Percentiles rank a stretch among this genome's conserved stretches.
These are phyloP conservation scores for Pontederia paniculata DNA, from an alignment of 176 grass and related monocot genomes.

Conservation along the genomic window DNA sequence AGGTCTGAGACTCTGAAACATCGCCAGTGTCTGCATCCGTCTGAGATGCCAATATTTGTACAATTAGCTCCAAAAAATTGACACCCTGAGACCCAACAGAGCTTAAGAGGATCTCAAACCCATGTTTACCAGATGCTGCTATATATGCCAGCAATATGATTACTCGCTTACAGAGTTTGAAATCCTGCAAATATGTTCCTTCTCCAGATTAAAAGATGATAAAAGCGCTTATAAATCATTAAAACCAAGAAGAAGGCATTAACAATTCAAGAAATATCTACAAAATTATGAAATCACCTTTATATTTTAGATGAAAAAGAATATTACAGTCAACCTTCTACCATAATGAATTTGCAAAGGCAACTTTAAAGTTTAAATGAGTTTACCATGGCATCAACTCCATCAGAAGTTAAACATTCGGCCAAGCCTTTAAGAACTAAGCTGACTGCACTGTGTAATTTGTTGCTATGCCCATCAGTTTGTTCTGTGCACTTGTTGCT, in stretches of 20 bases:
- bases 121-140: conserved; percentile 63
- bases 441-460: conserved; percentile 32
- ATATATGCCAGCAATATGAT: conserved; percentile 73
- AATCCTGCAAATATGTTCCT: conserved; percentile 42
- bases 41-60: conserved; percentile 55
- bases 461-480: conserved; percentile 26
- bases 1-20: conserved; percentile 13
- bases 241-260: neutral
- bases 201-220: neutral
- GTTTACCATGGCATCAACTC: conserved; percentile 56
- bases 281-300: no score
- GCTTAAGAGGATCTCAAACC: conserved; percentile 64
- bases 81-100: conserved; percentile 25
- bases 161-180: conserved; percentile 61
- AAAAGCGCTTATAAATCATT: neutral
- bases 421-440: conserved; percentile 60
- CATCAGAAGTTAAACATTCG: conserved; percentile 40
- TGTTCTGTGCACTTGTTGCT: conserved; percentile 24
- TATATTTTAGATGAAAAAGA: no score
- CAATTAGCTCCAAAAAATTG: conserved; percentile 65
- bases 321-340: no score
- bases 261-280: neutral
- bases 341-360: no score
- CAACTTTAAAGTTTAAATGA: no score
- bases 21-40: conserved; percentile 33